Evolutionary conservation across 225 moss, liverwort and hornwort species (phyloP).

Genomic region (Polytrichum commune): DNA sequence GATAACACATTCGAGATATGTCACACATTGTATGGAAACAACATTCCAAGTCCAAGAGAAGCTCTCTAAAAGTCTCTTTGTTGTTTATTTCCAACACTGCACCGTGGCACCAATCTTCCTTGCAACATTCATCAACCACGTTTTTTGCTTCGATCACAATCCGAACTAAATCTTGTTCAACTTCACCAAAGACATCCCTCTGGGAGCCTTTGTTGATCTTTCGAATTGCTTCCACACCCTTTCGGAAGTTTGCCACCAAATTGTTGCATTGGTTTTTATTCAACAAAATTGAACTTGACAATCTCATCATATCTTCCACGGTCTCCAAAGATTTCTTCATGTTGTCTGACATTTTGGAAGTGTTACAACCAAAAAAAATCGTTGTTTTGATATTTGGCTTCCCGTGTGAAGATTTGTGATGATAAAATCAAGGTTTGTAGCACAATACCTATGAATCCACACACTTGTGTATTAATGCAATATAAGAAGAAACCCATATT

Average conservation of each 20-base stretch:
- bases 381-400: neutral
- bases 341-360: neutral
- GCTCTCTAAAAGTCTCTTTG: slow-evolving; percentile 8
- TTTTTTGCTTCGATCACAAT: neutral
- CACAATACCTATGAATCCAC: neutral
- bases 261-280: neutral
- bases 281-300: neutral
- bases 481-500: no score
- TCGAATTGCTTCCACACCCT: neutral
- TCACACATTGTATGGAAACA: slow-evolving; percentile 4
- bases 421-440: neutral
- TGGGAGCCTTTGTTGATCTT: neutral
- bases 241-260: neutral
- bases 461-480: neutral
- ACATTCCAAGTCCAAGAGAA: slow-evolving; percentile 8
- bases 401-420: neutral
- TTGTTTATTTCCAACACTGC: neutral
- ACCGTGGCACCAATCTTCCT: neutral
- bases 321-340: neutral
- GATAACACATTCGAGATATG: neutral
- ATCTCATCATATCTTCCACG: neutral
- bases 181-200: neutral
- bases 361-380: neutral
- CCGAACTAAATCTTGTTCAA: neutral
- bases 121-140: slow-evolving; percentile 8